phyloP scores from a whole-genome alignment of 2,329 filamentous ascomycete genomes.

The Aspergillus puulaauensis region DNA sequence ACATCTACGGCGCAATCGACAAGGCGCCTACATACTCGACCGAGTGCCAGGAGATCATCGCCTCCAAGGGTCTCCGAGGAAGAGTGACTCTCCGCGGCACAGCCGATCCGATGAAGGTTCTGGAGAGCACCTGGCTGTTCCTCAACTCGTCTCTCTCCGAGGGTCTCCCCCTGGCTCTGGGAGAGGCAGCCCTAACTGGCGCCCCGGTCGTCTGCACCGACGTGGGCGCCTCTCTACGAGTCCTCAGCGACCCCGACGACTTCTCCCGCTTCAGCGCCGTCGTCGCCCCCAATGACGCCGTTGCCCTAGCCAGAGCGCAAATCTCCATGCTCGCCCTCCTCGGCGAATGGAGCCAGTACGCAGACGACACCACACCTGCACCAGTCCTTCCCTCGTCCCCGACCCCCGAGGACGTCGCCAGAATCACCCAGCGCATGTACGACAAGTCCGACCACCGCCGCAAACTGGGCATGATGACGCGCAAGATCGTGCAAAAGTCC shows the following conservation, averaged over 20 bases:
- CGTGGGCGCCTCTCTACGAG: slow-evolving; percentile 42
- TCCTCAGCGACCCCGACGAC: slow-evolving; percentile 44
- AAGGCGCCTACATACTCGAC: slow-evolving; percentile 62
- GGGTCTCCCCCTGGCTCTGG: slow-evolving; percentile 46
- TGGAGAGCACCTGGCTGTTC: slow-evolving; percentile 59
- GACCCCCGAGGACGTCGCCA: slow-evolving; percentile 50
- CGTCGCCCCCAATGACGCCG: slow-evolving; percentile 64
- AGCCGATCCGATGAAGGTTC: slow-evolving; percentile 56
- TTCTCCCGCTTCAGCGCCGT: slow-evolving; percentile 59
- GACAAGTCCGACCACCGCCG: slow-evolving; percentile 58
- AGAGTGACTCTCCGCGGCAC: slow-evolving; percentile 56
- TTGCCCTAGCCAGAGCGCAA: slow-evolving; percentile 60
- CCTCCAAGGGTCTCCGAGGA: slow-evolving; percentile 53
- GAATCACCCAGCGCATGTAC: slow-evolving; percentile 59
- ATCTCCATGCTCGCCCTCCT: slow-evolving; percentile 62
- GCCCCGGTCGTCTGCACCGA: slow-evolving; percentile 46
- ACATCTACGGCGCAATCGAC: slow-evolving; percentile 64
- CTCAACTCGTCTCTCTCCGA: slow-evolving; percentile 48
- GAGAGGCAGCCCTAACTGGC: slow-evolving; percentile 47
- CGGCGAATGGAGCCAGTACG: slow-evolving; percentile 61
- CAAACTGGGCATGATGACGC: slow-evolving; percentile 59
- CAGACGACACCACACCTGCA: slow-evolving; percentile 49
- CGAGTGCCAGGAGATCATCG: slow-evolving; percentile 58
- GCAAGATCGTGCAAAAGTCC: slow-evolving; percentile 58
- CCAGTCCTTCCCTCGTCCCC: slow-evolving; percentile 51